phyloP scores from a whole-genome alignment of 2,329 filamentous ascomycete genomes.

The Neonectria sp. region DNA sequence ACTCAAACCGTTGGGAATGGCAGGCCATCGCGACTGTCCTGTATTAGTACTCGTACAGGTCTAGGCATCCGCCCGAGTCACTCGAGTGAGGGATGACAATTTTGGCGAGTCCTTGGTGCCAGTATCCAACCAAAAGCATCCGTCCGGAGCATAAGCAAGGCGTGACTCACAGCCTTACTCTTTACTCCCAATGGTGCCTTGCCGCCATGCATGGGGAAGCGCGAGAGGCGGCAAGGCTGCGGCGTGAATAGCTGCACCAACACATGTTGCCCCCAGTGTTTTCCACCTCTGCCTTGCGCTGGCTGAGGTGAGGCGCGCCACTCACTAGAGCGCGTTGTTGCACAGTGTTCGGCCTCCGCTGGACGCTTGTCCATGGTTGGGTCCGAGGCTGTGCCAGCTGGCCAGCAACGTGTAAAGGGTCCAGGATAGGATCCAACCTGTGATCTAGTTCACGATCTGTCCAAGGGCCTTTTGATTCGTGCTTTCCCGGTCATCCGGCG shows the following conservation, averaged over 20 bases:
- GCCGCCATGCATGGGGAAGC: constrained; percentile 36
- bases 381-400: constrained; percentile 36
- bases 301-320: constrained; percentile 16
- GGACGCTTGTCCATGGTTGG: constrained; percentile 32
- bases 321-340: constrained; percentile 35
- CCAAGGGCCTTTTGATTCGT: constrained; percentile 30
- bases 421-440: constrained; percentile 26
- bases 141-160: constrained; percentile 20
- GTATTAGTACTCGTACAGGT: constrained; percentile 46
- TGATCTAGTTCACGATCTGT: constrained; percentile 45
- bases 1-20: constrained; percentile 1
- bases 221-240: constrained; percentile 44
- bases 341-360: constrained; percentile 34
- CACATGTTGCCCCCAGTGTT: not conserved
- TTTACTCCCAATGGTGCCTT: constrained; percentile 38
- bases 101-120: constrained; percentile 35
- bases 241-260: constrained; percentile 40
- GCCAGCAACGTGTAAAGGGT: constrained; percentile 24
- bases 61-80: constrained; percentile 45
- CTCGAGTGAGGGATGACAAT: constrained; percentile 39
- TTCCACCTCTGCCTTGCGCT: constrained; percentile 23
- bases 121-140: constrained; percentile 23
- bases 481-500: constrained; percentile 36
- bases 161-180: constrained; percentile 44
- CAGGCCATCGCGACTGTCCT: constrained; percentile 26